These are phyloP conservation scores for Colletotrichum acutatum DNA, from an alignment of 2,329 filamentous ascomycete genomes.

Conservation along the genomic window DNA sequence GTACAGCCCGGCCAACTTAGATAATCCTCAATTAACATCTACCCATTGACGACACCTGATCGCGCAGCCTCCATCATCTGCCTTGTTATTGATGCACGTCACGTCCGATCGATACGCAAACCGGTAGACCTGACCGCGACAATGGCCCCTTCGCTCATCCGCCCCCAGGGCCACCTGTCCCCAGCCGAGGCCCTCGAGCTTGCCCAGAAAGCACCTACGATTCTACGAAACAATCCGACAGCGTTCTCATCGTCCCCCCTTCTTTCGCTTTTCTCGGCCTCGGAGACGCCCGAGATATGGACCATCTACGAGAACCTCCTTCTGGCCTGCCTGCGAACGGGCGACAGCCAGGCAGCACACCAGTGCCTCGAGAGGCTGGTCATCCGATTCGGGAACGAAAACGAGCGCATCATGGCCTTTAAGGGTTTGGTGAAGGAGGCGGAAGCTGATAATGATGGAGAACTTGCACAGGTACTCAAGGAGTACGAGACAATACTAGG, in stretches of 20 bases:
- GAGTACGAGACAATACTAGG: slow-evolving; percentile 82
- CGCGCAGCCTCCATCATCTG: not conserved
- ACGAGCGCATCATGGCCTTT: slow-evolving; percentile 88
- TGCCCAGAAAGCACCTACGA: slow-evolving; percentile 69
- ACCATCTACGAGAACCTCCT: slow-evolving; percentile 87
- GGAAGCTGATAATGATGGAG: slow-evolving; percentile 72
- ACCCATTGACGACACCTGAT: not conserved
- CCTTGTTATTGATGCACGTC: not conserved
- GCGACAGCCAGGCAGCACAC: slow-evolving; percentile 82
- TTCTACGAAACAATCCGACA: slow-evolving; percentile 65
- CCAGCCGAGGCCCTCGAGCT: slow-evolving; percentile 65
- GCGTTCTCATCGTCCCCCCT: slow-evolving; percentile 66
- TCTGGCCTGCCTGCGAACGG: slow-evolving; percentile 83
- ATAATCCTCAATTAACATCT: not conserved
- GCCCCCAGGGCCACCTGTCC: slow-evolving; percentile 67
- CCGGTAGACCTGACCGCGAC: not conserved
- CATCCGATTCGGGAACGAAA: slow-evolving; percentile 82
- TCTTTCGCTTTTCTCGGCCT: slow-evolving; percentile 61
- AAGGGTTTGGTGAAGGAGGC: slow-evolving; percentile 88
- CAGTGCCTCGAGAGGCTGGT: slow-evolving; percentile 80
- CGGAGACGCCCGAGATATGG: slow-evolving; percentile 86
- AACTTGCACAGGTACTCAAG: slow-evolving; percentile 76
- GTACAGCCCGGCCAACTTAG: not conserved
- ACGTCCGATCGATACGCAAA: not conserved
- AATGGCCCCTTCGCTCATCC: slow-evolving; percentile 66